Percentiles rank a stretch among this genome's conserved stretches.
Evolutionary conservation across 768 basidiomycete species (phyloP).

Genomic region (Roridomyces roridus): DNA sequence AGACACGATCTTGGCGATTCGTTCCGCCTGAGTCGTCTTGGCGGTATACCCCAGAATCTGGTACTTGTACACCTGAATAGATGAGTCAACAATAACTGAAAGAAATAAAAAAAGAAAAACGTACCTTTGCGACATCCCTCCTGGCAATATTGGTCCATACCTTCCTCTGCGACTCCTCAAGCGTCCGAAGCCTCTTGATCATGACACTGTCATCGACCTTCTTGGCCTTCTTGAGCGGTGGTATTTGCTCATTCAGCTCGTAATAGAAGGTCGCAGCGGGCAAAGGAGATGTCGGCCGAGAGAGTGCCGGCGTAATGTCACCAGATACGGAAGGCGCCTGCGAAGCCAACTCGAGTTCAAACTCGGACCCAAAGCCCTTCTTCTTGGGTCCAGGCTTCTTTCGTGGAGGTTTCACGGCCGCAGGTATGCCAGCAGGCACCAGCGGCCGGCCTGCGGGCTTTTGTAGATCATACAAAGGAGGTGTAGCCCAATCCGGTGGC

Average conservation of each 20-base stretch:
- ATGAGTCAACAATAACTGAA: conserved; percentile 1
- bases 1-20: conserved; percentile 75
- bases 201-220: conserved; percentile 76
- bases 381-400: conserved; percentile 64
- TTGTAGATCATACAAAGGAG: conserved; percentile 42
- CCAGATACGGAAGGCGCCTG: conserved; percentile 65
- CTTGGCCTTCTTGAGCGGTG: conserved; percentile 77
- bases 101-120: conserved; percentile 3
- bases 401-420: conserved; percentile 55
- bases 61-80: conserved; percentile 77
- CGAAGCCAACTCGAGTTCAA: conserved; percentile 54
- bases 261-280: conserved; percentile 65
- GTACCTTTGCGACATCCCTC: conserved; percentile 83
- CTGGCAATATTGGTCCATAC: conserved; percentile 91
- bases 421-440: conserved; percentile 50
- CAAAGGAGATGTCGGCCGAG: conserved; percentile 73
- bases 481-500: conserved; percentile 42
- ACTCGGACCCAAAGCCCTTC: conserved; percentile 62
- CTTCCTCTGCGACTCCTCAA: conserved; percentile 87
- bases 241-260: conserved; percentile 73
- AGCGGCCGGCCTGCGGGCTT: conserved; percentile 56
- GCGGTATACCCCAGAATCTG: conserved; percentile 70
- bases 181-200: conserved; percentile 73
- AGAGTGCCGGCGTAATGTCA: conserved; percentile 74
- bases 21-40: conserved; percentile 72